A percentile compares a stretch with the other conserved stretches of the same genome.
Evolutionary conservation across 345 rosid genomes (phyloP).

Genomic region (Kandelia obovata): DNA sequence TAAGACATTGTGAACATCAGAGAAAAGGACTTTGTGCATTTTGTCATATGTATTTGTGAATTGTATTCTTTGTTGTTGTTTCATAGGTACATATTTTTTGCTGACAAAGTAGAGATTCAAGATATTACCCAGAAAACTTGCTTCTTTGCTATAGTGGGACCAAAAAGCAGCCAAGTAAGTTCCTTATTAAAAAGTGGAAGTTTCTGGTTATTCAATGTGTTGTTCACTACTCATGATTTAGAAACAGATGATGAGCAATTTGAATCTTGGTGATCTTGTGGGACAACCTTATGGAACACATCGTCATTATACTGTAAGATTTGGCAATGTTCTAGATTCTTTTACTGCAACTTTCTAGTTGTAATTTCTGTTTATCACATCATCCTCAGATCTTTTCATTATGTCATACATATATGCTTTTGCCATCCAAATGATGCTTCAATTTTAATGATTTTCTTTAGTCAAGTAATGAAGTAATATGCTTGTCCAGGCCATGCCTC

Average conservation of each 20-base stretch:
- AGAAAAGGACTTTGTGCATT: background rate
- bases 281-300: constrained; percentile 78
- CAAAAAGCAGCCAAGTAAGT: constrained; percentile 62
- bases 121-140: constrained; percentile 79
- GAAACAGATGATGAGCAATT: constrained; percentile 57
- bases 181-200: constrained; percentile 12
- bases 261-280: constrained; percentile 68
- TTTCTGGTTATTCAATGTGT: constrained; percentile 9
- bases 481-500: background rate
- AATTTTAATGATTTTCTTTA: no score
- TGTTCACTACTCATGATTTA: constrained; percentile 19
- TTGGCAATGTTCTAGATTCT: background rate
- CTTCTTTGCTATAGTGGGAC: constrained; percentile 66
- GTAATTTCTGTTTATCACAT: background rate
- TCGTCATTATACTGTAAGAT: constrained; percentile 74
- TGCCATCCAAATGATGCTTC: background rate
- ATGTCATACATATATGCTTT: background rate
- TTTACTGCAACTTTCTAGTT: background rate
- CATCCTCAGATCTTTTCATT: background rate
- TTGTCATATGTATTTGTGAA: background rate
- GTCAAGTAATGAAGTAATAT: background rate
- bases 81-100: constrained; percentile 71
- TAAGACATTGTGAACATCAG: background rate
- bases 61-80: background rate
- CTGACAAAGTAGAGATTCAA: constrained; percentile 80